Evolutionary conservation across 1,284 basidiomycete genomes (phyloP).

Genomic region (Fereydounia khargensis): DNA sequence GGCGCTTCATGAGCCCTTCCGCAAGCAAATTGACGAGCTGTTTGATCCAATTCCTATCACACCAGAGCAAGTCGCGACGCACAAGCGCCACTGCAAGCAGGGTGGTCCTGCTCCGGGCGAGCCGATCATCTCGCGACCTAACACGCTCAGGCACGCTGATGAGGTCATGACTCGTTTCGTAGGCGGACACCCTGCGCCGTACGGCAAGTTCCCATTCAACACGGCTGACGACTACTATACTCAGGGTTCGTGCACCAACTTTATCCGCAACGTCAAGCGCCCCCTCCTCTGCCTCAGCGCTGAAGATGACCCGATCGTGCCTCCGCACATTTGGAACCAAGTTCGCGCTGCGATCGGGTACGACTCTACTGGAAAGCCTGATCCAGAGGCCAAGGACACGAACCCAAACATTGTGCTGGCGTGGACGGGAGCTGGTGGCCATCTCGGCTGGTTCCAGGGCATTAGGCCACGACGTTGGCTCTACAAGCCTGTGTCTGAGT

Average conservation of each 20-base stretch:
- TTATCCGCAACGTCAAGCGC: constrained; percentile 39
- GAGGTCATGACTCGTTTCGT: constrained; percentile 69
- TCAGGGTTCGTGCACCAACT: constrained; percentile 38
- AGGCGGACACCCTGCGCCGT: constrained; percentile 66
- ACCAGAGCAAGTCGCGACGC: constrained; percentile 20
- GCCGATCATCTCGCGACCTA: constrained; percentile 15
- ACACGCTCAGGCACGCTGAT: constrained; percentile 60
- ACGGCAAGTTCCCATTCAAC: constrained; percentile 52
- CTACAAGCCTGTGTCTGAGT: constrained; percentile 40
- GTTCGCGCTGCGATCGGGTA: constrained; percentile 32
- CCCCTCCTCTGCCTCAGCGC: constrained; percentile 77
- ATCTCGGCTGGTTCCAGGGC: constrained; percentile 88
- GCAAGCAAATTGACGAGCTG: constrained; percentile 27
- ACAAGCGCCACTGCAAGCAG: constrained; percentile 22
- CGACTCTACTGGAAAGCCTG: constrained; percentile 20
- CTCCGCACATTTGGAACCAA: constrained; percentile 25
- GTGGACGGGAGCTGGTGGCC: constrained; percentile 78
- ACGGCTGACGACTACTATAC: constrained; percentile 78
- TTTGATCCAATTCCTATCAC: constrained; percentile 31
- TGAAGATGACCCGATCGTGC: constrained; percentile 83
- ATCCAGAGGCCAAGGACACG: constrained; percentile 62
- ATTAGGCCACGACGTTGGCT: constrained; percentile 42
- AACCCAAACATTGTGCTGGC: constrained; percentile 71
- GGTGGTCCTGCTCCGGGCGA: constrained; percentile 18
- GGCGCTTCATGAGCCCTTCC: constrained; percentile 40